Conservation (phyloP, 2,329 filamentous ascomycete species). For the Claviceps citrina region DNA sequence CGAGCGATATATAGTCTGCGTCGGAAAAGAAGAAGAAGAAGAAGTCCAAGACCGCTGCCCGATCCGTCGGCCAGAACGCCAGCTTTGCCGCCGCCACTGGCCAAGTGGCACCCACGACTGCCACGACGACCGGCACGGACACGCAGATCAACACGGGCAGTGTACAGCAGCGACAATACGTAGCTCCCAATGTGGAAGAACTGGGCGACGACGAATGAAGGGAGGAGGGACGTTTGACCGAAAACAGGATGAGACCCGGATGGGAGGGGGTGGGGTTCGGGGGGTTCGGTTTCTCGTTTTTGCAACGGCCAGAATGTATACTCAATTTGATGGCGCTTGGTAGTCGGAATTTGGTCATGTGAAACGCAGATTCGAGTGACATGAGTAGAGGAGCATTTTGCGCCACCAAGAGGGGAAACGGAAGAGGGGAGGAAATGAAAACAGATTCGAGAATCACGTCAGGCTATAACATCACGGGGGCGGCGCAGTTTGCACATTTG, state of each 20-base stretch:
- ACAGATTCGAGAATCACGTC: too few species aligned
- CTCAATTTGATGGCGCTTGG: not conserved
- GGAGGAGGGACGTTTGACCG: not conserved
- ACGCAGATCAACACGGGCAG: constrained; percentile 34
- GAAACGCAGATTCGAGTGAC: not conserved
- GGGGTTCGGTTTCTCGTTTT: too few species aligned
- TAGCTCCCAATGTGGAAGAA: constrained; percentile 38
- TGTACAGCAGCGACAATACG: constrained; percentile 28
- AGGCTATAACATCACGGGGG: too few species aligned
- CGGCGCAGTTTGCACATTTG: too few species aligned
- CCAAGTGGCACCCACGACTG: constrained; percentile 34
- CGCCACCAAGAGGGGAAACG: not conserved
- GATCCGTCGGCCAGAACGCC: constrained; percentile 20
- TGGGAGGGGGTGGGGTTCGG: too few species aligned
- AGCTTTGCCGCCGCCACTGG: constrained; percentile 38
- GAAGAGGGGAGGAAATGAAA: too few species aligned
- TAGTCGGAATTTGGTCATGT: not conserved
- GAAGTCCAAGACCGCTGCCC: constrained; percentile 28
- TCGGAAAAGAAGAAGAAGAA: constrained; percentile 37
- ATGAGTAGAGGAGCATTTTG: not conserved
- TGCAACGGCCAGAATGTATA: not conserved
- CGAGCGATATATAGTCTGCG: constrained; percentile 9
- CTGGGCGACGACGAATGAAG: constrained; percentile 33
- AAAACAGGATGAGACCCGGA: too few species aligned
- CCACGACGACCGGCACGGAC: constrained; percentile 40